Conservation (phyloP, 768 basidiomycete species). For the Trametes coccinea region DNA sequence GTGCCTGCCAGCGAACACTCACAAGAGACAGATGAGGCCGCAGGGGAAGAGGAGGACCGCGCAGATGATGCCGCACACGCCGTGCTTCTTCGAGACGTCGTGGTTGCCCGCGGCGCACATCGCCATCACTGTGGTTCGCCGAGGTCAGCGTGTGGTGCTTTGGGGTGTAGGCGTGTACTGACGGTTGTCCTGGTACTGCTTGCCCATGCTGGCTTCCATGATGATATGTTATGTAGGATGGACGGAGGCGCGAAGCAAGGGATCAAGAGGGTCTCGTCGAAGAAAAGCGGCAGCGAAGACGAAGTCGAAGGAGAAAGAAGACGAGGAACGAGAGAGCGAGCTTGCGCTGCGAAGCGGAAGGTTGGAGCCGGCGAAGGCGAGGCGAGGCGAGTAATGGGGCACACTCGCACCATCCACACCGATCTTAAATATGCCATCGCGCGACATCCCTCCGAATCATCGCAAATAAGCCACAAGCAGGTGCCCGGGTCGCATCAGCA, state of each 20-base stretch:
- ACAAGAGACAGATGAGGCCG: conserved; percentile 25
- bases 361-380: no score
- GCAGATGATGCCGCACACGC: conserved; percentile 35
- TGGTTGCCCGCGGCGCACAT: conserved; percentile 35
- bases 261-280: no score
- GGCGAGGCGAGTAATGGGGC: neutral
- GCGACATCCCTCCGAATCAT: neutral
- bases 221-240: neutral
- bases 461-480: neutral
- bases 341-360: neutral
- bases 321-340: neutral
- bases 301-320: neutral
- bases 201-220: neutral
- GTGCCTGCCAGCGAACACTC: neutral
- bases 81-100: conserved; percentile 32
- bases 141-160: neutral
- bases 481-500: neutral
- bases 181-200: conserved; percentile 13
- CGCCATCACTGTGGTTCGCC: conserved; percentile 24
- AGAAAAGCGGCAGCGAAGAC: neutral
- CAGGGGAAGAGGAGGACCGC: conserved; percentile 34
- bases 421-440: neutral
- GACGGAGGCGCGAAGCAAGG: neutral
- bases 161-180: neutral
- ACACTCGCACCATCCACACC: neutral